Evolutionary conservation across 2,329 filamentous ascomycete genomes (phyloP).

Genomic region (Alternaria triticina): DNA sequence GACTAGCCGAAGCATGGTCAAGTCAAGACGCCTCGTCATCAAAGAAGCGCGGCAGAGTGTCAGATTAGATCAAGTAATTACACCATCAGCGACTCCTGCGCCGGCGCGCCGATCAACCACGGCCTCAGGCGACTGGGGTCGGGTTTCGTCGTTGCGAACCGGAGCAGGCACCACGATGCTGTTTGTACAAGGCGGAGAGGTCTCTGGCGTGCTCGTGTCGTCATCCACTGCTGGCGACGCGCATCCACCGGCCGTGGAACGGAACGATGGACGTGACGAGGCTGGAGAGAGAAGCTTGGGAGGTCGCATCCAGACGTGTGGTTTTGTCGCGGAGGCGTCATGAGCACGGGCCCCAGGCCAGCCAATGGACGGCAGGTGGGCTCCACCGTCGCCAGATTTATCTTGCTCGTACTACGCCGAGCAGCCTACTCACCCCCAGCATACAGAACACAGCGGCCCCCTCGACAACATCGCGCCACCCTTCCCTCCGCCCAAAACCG

Average conservation of each 20-base stretch:
- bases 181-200: conserved; percentile 15
- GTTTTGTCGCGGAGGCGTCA: conserved; percentile 1
- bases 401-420: conserved; percentile 54
- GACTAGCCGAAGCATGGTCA: neutral
- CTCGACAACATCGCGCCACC: conserved; percentile 36
- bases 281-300: conserved; percentile 3
- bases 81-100: conserved; percentile 54
- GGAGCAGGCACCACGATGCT: conserved; percentile 14
- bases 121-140: conserved; percentile 13
- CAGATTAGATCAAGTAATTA: conserved; percentile 70
- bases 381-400: conserved; percentile 55
- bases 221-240: conserved; percentile 40
- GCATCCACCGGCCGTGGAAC: conserved; percentile 2
- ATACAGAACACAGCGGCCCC: conserved; percentile 46
- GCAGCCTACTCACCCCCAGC: conserved; percentile 49
- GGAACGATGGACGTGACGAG: conserved; percentile 19
- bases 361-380: conserved; percentile 45
- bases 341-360: neutral
- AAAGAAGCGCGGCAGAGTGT: conserved; percentile 42
- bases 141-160: conserved; percentile 30
- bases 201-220: conserved; percentile 46
- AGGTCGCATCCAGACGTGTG: conserved; percentile 1
- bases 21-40: conserved; percentile 8
- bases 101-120: conserved; percentile 34
- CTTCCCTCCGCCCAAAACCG: neutral